These are phyloP conservation scores for Penicillium angulare DNA, from an alignment of 495 filamentous ascomycete species.

Conservation along the genomic window DNA sequence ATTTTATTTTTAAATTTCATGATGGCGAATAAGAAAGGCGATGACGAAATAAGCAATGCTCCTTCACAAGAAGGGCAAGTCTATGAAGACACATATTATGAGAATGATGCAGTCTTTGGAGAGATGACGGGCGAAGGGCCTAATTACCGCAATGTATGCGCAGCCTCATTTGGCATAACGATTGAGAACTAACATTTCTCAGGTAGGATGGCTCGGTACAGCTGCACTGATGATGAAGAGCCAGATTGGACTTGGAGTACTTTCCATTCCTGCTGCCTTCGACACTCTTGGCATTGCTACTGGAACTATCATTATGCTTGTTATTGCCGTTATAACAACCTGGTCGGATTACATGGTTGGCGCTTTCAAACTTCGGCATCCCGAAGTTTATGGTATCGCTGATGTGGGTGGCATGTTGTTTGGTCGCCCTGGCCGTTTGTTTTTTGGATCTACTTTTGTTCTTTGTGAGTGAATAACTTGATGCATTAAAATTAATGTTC, in stretches of 20 bases:
- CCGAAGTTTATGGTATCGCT: conserved; percentile 62
- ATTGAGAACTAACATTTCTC: no score
- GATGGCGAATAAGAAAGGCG: conserved; percentile 14
- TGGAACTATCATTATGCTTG: conserved; percentile 48
- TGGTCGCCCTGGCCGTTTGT: conserved; percentile 55
- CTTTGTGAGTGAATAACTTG: conserved; percentile 42
- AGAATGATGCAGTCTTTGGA: conserved; percentile 18
- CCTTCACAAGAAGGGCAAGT: conserved; percentile 9
- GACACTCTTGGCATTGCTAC: conserved; percentile 59
- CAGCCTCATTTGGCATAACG: neutral
- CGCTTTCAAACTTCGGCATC: conserved; percentile 65
- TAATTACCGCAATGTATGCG: conserved; percentile 15
- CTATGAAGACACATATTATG: neutral
- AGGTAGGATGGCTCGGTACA: conserved; percentile 37
- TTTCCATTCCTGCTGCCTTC: conserved; percentile 59
- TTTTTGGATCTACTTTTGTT: conserved; percentile 56
- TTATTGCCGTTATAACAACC: conserved; percentile 59
- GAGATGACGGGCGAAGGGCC: conserved; percentile 15
- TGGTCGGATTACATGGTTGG: conserved; percentile 76
- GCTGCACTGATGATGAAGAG: conserved; percentile 38
- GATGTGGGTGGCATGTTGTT: conserved; percentile 62
- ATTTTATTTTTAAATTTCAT: neutral
- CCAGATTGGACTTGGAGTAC: conserved; percentile 58
- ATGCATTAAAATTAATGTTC: no score
- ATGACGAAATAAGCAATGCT: neutral